phyloP scores from a whole-genome alignment of 805 yeast species.

The Metahyphopichia silvanorum region DNA sequence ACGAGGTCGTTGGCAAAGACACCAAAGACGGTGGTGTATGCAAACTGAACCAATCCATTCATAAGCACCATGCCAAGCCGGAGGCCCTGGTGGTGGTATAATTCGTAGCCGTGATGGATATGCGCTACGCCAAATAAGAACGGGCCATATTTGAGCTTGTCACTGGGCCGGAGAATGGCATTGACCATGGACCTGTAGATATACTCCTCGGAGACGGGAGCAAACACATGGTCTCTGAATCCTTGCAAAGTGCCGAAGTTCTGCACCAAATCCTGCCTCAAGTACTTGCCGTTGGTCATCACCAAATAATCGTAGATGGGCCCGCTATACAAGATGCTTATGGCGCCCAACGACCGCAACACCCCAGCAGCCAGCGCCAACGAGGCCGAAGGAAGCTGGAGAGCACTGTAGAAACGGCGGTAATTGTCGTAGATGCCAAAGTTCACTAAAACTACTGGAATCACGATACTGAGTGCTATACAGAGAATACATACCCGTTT shows the following conservation, averaged over 20 bases:
- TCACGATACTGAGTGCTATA: slow-evolving; percentile 18
- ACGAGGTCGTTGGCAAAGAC: slow-evolving; percentile 57
- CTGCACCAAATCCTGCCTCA: slow-evolving; percentile 13
- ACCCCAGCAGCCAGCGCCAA: too few species aligned
- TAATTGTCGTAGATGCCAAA: slow-evolving; percentile 8
- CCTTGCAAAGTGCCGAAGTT: slow-evolving; percentile 34
- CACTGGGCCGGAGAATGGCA: slow-evolving; percentile 16
- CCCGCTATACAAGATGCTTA: slow-evolving; percentile 45
- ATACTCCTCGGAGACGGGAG: slow-evolving; percentile 78
- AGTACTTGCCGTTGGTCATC: background rate
- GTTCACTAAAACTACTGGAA: slow-evolving; percentile 20
- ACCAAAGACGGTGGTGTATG: slow-evolving; percentile 72
- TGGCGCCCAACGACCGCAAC: slow-evolving; percentile 6
- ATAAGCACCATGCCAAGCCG: slow-evolving; percentile 29
- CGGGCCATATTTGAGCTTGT: slow-evolving; percentile 47
- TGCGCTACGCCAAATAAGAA: slow-evolving; percentile 75
- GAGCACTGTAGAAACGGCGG: too few species aligned
- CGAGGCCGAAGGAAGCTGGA: too few species aligned
- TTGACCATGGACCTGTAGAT: slow-evolving; percentile 54
- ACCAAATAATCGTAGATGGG: slow-evolving; percentile 21
- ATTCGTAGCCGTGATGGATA: slow-evolving; percentile 64
- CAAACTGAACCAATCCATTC: slow-evolving; percentile 48
- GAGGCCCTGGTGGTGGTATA: slow-evolving; percentile 23
- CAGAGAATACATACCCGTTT: slow-evolving; percentile 32
- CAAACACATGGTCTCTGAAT: slow-evolving; percentile 58